Evolutionary conservation across 2,329 filamentous ascomycete genomes (phyloP), one percentile per base, ranked within the genome.

Genomic region (Thyridium curvatum): DNA sequence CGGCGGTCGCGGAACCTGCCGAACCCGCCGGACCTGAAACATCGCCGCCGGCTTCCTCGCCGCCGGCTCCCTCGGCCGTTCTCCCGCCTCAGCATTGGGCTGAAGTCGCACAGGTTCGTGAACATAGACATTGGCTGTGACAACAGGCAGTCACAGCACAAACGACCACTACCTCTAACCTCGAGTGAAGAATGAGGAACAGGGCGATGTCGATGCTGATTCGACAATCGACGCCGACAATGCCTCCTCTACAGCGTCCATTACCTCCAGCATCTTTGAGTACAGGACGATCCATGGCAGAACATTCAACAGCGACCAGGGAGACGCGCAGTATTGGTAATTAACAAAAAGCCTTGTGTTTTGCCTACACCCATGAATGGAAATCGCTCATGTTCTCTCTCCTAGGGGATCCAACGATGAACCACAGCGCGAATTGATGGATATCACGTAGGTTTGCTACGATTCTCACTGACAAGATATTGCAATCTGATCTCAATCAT

Each of bases 271-370:
- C 18, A 56, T 58, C 34, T 37, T 55, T 1, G 37, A 51, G 8
- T 57, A 58, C 39, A 47, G 54, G 8, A 54, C 48, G 8, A 41
- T 56, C 29, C 42, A 53, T 12, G 54, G 54, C 0, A 46, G 55
- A 18, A 56, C 51, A 2, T 58, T 51, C 21, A 52, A 58, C 32
- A 51, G 48, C 32, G 50, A 54, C 6, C 41, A 45, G 5, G 46
- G 43, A 7, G 50, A 48, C 30, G 40, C 46, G 8, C 41, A 51
- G 30, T 55, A 58, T 28, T 55, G 53, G 52, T 53, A 42, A 26
- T 26, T 26, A 26, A 6, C 21, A 26, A n/a, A n/a, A n/a, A n/a
- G n/a, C n/a, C 21, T 26, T 7, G 33, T 26, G 6, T 6, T 32
- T 32, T n/a, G 12, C 8, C 9, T 30, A 9, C 6, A 14, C 30